These are phyloP conservation scores for Dryas integrifolia DNA, from an alignment of 331 rosid genomes.

Conservation along the genomic window DNA sequence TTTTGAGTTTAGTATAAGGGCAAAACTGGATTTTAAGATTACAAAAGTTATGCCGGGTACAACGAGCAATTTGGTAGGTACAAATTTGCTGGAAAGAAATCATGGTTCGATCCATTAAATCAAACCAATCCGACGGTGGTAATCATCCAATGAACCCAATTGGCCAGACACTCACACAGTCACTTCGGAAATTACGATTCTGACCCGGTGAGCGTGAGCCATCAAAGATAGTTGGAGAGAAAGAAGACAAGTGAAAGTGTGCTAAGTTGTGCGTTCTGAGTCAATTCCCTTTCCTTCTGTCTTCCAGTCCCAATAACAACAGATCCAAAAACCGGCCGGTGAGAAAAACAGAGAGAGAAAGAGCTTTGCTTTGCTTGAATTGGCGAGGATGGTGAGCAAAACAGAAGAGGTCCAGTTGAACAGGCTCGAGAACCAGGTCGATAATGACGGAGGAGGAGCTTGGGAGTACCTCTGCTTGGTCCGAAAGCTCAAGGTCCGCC, in stretches of 20 bases:
- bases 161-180: too few species aligned
- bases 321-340: slow-evolving; percentile 31
- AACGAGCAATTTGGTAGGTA: too few species aligned
- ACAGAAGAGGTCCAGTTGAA: slow-evolving; percentile 69
- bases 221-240: background rate
- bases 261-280: background rate
- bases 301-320: slow-evolving; percentile 1
- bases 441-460: slow-evolving; percentile 94
- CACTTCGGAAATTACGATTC: background rate
- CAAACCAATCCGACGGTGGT: too few species aligned
- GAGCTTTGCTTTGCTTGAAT: slow-evolving; percentile 23
- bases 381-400: slow-evolving; percentile 71
- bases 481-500: slow-evolving; percentile 82
- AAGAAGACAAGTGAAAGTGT: background rate
- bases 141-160: too few species aligned
- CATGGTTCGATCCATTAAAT: too few species aligned
- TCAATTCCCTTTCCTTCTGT: slow-evolving; percentile 11
- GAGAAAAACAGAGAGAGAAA: background rate
- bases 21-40: too few species aligned
- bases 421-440: slow-evolving; percentile 85
- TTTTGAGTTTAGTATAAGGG: too few species aligned
- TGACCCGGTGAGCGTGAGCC: background rate
- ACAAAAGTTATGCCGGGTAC: too few species aligned
- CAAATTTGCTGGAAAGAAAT: too few species aligned
- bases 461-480: slow-evolving; percentile 86